Evolutionary conservation across 2,329 filamentous ascomycete species (phyloP), one percentile per base, ranked within the genome.

Genomic region (Peltaster fructicola): DNA sequence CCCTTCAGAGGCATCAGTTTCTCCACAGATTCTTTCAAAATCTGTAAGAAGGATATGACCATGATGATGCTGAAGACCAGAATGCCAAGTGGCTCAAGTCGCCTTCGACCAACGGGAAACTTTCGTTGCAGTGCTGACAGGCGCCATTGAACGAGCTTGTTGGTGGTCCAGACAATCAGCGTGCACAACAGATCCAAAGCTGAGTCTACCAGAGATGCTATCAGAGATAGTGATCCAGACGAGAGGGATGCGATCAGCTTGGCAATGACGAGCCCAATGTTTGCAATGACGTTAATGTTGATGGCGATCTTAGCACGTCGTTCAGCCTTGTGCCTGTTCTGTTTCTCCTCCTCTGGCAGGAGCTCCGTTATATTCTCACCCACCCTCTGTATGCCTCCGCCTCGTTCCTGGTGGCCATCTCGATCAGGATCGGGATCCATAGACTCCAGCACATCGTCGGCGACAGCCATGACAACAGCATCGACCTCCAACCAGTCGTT

Each of bases 41-140:
- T 67, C 36, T 72, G 66, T 6, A 63, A 43, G 35, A 73, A 72
- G 2, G 65, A 68, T 3, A 69, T 61, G 23, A 72, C 56, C 67
- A 73, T 73, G 32, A 68, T 62, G 33, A 71, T 63, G 14, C 60
- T 64, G 45, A 72, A 72, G 23, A 71, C 65, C 7, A 73, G 53
- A 22, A 73, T 69, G 2, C 68, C 67, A 6, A 72, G 51, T 0
- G 68, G 68, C 34, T 72, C 67, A 6, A 73, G 55, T 6, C 67
- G 57, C 22, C 56, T 52, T 14, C 61, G 53, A 4, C 63, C 62
- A 12, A 72, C 65, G 0, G 68, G 68, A 38, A 72, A 73, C 16
- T 57, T 57, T 31, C 59, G 57, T 25, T 55, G 52, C 7, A 70
- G 47, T 3, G 52, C 47, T 4, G 47, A 43, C 4, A 70, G 41